Conservation (phyloP, 2,329 filamentous ascomycete species). For the Fusarium staphyleae region DNA sequence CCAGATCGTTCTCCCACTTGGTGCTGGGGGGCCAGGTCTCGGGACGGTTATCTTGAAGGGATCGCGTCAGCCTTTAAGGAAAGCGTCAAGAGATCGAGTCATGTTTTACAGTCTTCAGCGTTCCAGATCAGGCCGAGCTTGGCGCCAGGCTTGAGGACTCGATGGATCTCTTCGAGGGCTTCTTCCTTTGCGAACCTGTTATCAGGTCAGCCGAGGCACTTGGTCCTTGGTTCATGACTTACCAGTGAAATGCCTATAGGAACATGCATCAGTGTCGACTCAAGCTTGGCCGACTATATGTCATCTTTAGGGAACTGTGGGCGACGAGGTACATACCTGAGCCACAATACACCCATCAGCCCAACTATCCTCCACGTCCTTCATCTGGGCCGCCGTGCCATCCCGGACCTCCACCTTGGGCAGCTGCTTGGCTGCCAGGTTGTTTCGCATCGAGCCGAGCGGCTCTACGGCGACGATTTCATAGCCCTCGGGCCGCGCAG, state of each 20-base stretch:
- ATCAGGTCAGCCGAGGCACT: background rate
- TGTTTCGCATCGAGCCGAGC: constrained; percentile 68
- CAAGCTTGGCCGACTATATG: background rate
- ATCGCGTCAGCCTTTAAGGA: background rate
- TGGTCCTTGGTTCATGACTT: constrained; percentile 28
- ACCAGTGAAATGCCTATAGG: constrained; percentile 63
- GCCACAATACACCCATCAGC: constrained; percentile 71
- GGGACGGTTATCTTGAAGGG: constrained; percentile 68
- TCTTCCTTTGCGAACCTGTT: constrained; percentile 71
- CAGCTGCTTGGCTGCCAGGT: constrained; percentile 65
- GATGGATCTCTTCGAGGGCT: constrained; percentile 70
- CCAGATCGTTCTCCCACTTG: constrained; percentile 67
- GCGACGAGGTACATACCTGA: constrained; percentile 59
- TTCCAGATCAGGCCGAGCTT: constrained; percentile 77
- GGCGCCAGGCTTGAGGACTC: constrained; percentile 67
- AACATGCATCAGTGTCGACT: constrained; percentile 8
- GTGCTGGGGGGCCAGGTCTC: constrained; percentile 61
- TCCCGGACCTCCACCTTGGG: constrained; percentile 60
- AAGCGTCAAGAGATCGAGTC: background rate
- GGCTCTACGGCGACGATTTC: constrained; percentile 70
- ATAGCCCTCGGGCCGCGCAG: constrained; percentile 64
- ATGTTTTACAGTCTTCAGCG: constrained; percentile 68
- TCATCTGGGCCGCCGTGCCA: constrained; percentile 66
- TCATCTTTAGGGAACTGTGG: constrained; percentile 6
- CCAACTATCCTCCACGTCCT: constrained; percentile 59